Evolutionary conservation across 2,329 filamentous ascomycete species (phyloP), one percentile per base, ranked within the genome.

Genomic region (Leptosphaerulina australis): DNA sequence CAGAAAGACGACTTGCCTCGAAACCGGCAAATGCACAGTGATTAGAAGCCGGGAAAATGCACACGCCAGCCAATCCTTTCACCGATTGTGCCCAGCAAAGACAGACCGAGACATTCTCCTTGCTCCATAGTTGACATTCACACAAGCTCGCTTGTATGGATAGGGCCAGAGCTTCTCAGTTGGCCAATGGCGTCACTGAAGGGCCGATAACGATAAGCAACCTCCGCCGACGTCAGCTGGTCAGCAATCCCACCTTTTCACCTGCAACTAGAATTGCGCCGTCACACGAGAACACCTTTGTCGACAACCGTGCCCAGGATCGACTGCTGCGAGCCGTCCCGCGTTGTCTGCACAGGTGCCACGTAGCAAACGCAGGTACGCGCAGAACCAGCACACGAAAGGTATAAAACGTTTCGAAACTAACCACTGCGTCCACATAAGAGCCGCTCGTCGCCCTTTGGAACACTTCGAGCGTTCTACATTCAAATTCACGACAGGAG

Each of bases 321-420:
- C 69, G 62, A 69, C 67, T 66, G 66, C 64, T 64, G 58, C 61
- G 67, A 68, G 66, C 63, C 68, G 68, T 67, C 55, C 51, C 48
- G 53, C 55, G 55, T 64, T 65, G 43, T 44, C 62, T 68, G 64
- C 56, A 68, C 59, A 69, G 67, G 67, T 70, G 68, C 68, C 68
- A 71, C 68, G 68, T 70, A 65, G 65, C 66, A 68, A 59, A 64
- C 59, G 62, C 64, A 67, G 66, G 66, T 64, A 67, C 64, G 58
- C 62, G 53, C 54, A 54, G 57, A 59, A 58, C 56, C 57, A 55
- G 67, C 62, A 62, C 62, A 51, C 46, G 55, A 59, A 55, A 46
- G 54, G 61, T 60, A 66, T 56, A 24, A 62, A 58, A 26, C 53
- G 56, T 61, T 55, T 60, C 53, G 50, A 59, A 61, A 51, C 36